phyloP scores from a whole-genome alignment of 1,284 basidiomycete species.

The Irpex sp. region DNA sequence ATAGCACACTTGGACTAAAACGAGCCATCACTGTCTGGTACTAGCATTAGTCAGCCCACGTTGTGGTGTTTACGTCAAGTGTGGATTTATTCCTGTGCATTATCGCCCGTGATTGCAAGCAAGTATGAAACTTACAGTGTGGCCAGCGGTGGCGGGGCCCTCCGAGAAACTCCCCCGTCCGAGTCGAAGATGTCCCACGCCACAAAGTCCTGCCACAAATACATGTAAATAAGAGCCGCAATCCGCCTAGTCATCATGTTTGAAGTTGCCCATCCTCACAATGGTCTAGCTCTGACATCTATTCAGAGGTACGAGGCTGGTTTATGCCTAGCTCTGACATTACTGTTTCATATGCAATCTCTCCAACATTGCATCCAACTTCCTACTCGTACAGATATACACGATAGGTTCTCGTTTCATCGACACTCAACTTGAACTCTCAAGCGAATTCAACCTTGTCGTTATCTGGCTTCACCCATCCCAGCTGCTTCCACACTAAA shows the following conservation, averaged over 20 bases:
- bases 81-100: too few relatives aligned
- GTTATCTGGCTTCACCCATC: constrained; percentile 15
- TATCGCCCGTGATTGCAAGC: too few relatives aligned
- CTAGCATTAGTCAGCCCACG: too few relatives aligned
- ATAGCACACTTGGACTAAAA: too few relatives aligned
- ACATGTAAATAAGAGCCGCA: neutral
- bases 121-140: too few relatives aligned
- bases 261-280: too few relatives aligned
- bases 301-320: neutral
- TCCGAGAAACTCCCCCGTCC: too few relatives aligned
- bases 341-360: neutral
- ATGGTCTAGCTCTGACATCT: neutral
- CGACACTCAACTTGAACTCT: neutral
- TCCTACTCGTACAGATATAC: neutral
- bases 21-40: too few relatives aligned
- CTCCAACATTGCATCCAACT: neutral
- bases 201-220: neutral
- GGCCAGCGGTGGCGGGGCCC: too few relatives aligned
- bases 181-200: too few relatives aligned
- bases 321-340: neutral
- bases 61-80: too few relatives aligned
- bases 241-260: too few relatives aligned
- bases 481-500: constrained; percentile 18
- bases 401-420: neutral
- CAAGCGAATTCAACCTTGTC: constrained; percentile 12